Conservation (phyloP, 805 yeast species). For the Yarrowia divulgata region DNA sequence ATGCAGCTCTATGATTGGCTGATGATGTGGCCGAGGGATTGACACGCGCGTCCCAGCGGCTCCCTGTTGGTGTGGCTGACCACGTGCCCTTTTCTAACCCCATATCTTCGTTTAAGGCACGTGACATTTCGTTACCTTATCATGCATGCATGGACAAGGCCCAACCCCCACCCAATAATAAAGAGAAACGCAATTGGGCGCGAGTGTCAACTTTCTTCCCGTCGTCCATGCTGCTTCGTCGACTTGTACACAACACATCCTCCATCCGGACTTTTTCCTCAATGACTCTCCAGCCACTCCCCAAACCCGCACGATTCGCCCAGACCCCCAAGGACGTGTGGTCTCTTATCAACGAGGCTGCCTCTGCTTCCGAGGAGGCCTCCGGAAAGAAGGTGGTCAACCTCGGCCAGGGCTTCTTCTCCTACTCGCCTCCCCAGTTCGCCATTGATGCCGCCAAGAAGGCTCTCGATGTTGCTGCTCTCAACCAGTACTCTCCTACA, state of each 20-base stretch:
- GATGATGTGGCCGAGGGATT: not conserved
- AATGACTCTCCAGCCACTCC: conserved; percentile 39
- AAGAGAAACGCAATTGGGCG: conserved; percentile 7
- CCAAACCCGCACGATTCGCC: conserved; percentile 42
- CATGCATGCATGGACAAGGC: conserved; percentile 28
- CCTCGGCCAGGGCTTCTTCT: conserved; percentile 96
- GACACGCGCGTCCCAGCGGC: not conserved
- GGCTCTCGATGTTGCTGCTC: conserved; percentile 74
- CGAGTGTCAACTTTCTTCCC: conserved; percentile 1
- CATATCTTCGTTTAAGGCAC: not conserved
- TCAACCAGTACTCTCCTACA: conserved; percentile 93
- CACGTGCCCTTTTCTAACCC: conserved; percentile 6
- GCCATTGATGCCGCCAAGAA: conserved; percentile 81
- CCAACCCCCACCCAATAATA: conserved; percentile 31
- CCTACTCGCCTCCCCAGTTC: conserved; percentile 94
- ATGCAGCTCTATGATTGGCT: not conserved
- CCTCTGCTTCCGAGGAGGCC: conserved; percentile 75
- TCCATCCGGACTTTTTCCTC: conserved; percentile 7
- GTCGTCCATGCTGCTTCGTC: conserved; percentile 19
- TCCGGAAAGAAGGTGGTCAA: conserved; percentile 82
- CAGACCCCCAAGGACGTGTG: conserved; percentile 82
- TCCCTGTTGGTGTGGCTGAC: conserved; percentile 5
- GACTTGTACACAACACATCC: conserved; percentile 6
- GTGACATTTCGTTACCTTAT: conserved; percentile 38
- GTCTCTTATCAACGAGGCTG: conserved; percentile 94